These are phyloP conservation scores for Aeschynomene evenia DNA, from an alignment of 306 rosid species.

Conservation along the genomic window DNA sequence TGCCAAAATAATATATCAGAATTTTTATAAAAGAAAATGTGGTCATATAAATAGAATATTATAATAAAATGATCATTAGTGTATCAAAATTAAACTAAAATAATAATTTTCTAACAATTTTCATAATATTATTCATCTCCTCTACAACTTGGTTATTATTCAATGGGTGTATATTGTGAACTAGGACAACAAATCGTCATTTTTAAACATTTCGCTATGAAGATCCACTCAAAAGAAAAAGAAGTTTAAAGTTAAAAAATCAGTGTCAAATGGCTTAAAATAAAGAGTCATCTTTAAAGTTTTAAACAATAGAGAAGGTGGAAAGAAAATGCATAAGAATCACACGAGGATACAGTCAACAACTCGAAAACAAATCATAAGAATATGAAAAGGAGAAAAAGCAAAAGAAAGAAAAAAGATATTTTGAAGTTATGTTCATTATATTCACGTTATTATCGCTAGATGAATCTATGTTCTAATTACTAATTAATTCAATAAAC, in stretches of 20 bases:
- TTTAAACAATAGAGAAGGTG: not conserved
- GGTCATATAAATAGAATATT: too few relatives aligned
- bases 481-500: too few relatives aligned
- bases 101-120: not conserved
- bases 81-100: too few relatives aligned
- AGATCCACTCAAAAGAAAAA: not conserved
- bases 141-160: not conserved
- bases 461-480: too few relatives aligned
- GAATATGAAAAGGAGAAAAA: not conserved
- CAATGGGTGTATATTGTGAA: constrained; percentile 7
- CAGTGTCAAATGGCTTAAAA: not conserved
- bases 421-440: too few relatives aligned
- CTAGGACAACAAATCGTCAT: not conserved
- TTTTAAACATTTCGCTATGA: not conserved
- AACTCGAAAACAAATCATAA: not conserved
- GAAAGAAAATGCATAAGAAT: constrained; percentile 7
- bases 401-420: not conserved
- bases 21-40: not conserved
- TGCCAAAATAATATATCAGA: not conserved
- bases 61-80: not conserved
- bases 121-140: not conserved
- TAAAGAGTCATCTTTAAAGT: not conserved
- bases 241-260: not conserved
- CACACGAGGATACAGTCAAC: not conserved
- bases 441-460: too few relatives aligned